phyloP scores from a whole-genome alignment of 208 protist genomes.

The Acanthamoeba divionensis region DNA sequence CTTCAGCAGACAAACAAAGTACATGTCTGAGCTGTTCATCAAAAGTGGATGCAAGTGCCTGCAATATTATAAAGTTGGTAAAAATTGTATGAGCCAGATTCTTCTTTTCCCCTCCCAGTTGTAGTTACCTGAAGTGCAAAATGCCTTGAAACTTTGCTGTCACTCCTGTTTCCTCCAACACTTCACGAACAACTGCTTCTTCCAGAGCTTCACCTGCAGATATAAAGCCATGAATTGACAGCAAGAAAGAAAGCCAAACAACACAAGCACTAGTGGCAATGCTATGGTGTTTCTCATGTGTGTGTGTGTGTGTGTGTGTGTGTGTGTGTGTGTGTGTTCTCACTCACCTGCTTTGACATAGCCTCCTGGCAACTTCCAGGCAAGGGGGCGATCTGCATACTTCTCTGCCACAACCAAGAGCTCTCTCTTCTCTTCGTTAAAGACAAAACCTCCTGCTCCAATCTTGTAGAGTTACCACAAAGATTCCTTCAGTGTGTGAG shows the following conservation, averaged over 20 bases:
- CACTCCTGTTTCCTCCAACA: conserved; percentile 8
- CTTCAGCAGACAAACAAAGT: conserved; percentile 11
- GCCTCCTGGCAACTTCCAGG: conserved; percentile 23
- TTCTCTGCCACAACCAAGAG: not conserved
- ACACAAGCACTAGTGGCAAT: not conserved
- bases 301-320: not conserved
- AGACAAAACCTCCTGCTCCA: conserved; percentile 17
- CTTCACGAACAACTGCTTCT: not conserved
- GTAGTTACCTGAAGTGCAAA: not conserved
- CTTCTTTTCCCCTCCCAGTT: not conserved
- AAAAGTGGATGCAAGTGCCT: conserved; percentile 28
- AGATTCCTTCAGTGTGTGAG: not conserved
- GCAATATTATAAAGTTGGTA: not conserved
- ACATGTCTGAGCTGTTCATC: conserved; percentile 15
- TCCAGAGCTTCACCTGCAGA: conserved; percentile 3
- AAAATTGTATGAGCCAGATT: not conserved
- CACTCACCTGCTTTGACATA: conserved; percentile 19
- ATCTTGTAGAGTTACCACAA: too few species aligned
- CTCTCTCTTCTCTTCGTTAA: not conserved
- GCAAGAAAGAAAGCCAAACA: not conserved
- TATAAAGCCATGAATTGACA: not conserved
- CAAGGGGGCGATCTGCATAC: not conserved
- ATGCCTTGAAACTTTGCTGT: conserved; percentile 2
- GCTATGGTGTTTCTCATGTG: not conserved
- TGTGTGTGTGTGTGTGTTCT: not conserved